These are phyloP conservation scores for Chromera velia DNA, from an alignment of 73 alveolate species.

Conservation along the genomic window DNA sequence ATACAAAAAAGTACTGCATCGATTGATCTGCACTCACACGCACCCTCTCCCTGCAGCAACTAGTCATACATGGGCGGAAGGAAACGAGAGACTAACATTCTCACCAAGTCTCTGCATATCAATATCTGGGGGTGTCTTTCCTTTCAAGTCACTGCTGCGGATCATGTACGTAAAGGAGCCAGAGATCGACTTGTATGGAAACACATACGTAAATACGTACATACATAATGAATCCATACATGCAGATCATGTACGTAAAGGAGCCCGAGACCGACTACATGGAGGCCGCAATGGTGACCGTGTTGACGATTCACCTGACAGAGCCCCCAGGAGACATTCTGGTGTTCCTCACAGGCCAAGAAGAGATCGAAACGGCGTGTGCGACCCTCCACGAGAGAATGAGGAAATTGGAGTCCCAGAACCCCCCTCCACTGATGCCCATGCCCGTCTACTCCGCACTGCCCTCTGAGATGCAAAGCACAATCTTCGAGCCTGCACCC, in stretches of 20 bases:
- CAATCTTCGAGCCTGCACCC: conserved; percentile 94
- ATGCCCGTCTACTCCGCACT: conserved; percentile 95
- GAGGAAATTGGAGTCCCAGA: conserved; percentile 76
- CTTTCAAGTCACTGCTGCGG: too few species aligned
- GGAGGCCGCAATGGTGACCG: conserved; percentile 94
- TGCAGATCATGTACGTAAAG: conserved; percentile 74
- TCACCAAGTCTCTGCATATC: too few species aligned
- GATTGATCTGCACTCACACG: too few species aligned
- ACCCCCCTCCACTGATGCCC: conserved; percentile 85
- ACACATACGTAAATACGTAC: too few species aligned
- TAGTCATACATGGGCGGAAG: too few species aligned
- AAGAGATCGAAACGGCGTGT: conserved; percentile 99
- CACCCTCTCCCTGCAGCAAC: too few species aligned
- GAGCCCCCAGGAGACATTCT: conserved; percentile 76
- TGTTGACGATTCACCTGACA: conserved; percentile 70
- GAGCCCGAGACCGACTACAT: conserved; percentile 98
- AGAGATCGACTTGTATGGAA: conserved; percentile 96
- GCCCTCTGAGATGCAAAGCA: conserved; percentile 90
- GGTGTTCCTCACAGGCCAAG: conserved; percentile 97
- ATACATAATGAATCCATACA: too few species aligned
- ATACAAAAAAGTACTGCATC: too few species aligned
- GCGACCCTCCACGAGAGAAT: conserved; percentile 87
- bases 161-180: conserved; percentile 93
- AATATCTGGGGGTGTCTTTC: too few species aligned
- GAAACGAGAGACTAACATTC: too few species aligned